phyloP scores from a whole-genome alignment of 1,284 basidiomycete species.

The Vanrija sp. region DNA sequence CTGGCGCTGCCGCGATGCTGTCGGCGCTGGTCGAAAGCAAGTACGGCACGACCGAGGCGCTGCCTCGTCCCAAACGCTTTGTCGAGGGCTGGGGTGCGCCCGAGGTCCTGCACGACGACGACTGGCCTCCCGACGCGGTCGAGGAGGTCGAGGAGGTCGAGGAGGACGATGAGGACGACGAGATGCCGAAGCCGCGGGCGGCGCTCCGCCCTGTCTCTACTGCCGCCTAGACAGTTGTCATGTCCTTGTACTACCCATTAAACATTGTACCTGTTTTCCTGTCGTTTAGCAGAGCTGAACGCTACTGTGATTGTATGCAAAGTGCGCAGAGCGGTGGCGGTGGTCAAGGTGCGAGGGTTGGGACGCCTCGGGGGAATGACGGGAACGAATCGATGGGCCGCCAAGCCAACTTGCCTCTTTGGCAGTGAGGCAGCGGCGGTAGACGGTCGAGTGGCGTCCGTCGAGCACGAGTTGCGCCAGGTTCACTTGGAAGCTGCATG shows the following conservation, averaged over 20 bases:
- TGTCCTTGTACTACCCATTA: slow-evolving; percentile 1
- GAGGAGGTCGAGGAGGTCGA: slow-evolving; percentile 1
- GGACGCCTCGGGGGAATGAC: too few species aligned
- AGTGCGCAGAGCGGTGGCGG: too few species aligned
- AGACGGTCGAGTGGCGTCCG: too few species aligned
- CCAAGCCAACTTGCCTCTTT: too few species aligned
- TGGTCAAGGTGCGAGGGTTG: too few species aligned
- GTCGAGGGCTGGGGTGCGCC: slow-evolving; percentile 38
- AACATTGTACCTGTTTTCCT: neutral
- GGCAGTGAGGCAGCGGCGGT: too few species aligned
- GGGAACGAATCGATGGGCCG: too few species aligned
- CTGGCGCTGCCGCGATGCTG: slow-evolving; percentile 15
- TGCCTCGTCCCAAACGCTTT: slow-evolving; percentile 20
- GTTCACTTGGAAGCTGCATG: too few species aligned
- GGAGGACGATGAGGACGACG: slow-evolving; percentile 1
- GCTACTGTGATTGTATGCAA: too few species aligned
- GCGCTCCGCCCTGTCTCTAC: neutral
- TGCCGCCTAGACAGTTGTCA: neutral
- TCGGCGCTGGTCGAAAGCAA: slow-evolving; percentile 18
- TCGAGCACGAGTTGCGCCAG: too few species aligned
- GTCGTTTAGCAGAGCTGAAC: too few species aligned
- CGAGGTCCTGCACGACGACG: slow-evolving; percentile 33
- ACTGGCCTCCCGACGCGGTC: slow-evolving; percentile 16
- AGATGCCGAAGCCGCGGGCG: neutral
- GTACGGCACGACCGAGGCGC: slow-evolving; percentile 13